Conservation (phyloP, 148 eudicot genomes). For the Persicaria tinctoria region DNA sequence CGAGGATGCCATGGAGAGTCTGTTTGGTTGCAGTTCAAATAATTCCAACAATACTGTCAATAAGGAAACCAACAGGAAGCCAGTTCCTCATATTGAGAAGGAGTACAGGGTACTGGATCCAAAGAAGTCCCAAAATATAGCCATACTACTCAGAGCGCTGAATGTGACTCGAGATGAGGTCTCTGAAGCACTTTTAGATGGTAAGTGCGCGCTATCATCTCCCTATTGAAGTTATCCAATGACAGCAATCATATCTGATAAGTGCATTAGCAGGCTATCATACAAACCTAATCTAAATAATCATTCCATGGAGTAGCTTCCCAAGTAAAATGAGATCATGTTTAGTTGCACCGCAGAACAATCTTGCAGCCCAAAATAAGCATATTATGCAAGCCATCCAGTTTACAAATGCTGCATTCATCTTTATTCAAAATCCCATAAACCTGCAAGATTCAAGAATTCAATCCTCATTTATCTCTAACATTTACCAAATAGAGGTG, state of each 20-base stretch:
- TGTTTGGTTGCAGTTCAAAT: constrained; percentile 36
- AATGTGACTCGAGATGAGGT: constrained; percentile 68
- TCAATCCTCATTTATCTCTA: neutral
- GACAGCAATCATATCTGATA: neutral
- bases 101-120: constrained; percentile 61
- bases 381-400: neutral
- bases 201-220: constrained; percentile 19
- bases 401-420: neutral
- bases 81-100: constrained; percentile 38
- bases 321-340: neutral
- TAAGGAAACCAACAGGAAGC: constrained; percentile 35
- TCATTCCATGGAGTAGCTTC: neutral
- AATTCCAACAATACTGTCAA: constrained; percentile 21
- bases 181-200: constrained; percentile 53
- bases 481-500: neutral
- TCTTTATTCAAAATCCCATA: neutral
- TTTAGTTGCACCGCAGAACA: no score
- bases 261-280: no score
- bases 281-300: no score
- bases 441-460: neutral
- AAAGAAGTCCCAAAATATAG: constrained; percentile 66
- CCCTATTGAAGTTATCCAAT: neutral
- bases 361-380: no score
- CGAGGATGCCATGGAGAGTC: constrained; percentile 62
- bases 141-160: constrained; percentile 53